These are phyloP conservation scores for Ophiostoma ulmi DNA, from an alignment of 2,329 filamentous ascomycete genomes.

Conservation along the genomic window DNA sequence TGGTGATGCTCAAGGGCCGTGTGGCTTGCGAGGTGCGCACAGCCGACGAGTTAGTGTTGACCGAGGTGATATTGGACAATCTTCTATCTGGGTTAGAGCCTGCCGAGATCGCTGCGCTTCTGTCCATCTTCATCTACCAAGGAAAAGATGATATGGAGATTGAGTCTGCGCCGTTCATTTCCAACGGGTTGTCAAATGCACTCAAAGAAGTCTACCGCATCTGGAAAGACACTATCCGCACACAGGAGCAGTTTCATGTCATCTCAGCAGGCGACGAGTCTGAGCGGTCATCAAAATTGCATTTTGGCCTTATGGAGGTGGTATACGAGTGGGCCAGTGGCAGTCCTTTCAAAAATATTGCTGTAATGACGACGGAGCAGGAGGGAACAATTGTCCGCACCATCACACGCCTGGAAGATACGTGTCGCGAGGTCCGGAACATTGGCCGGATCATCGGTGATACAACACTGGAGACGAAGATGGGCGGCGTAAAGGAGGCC, in stretches of 20 bases:
- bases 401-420: constrained; percentile 91
- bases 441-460: constrained; percentile 93
- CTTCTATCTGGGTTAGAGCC: constrained; percentile 92
- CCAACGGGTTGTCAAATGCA: constrained; percentile 73
- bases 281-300: constrained; percentile 79
- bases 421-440: constrained; percentile 94
- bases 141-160: constrained; percentile 64
- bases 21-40: constrained; percentile 98
- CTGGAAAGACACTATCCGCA: constrained; percentile 84
- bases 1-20: constrained; percentile 95
- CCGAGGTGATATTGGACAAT: constrained; percentile 93
- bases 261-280: constrained; percentile 84
- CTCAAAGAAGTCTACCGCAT: constrained; percentile 83
- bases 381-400: constrained; percentile 96
- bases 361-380: constrained; percentile 88
- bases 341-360: constrained; percentile 98
- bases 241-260: constrained; percentile 87
- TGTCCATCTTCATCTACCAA: constrained; percentile 95
- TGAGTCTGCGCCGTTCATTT: constrained; percentile 71
- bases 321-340: constrained; percentile 98
- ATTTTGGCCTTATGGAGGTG: constrained; percentile 93
- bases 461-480: constrained; percentile 88
- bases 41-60: constrained; percentile 90
- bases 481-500: constrained; percentile 94
- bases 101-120: constrained; percentile 88